Conservation (phyloP, 2,329 filamentous ascomycete genomes). For the Pseudopyrenochaeta lycopersici region DNA sequence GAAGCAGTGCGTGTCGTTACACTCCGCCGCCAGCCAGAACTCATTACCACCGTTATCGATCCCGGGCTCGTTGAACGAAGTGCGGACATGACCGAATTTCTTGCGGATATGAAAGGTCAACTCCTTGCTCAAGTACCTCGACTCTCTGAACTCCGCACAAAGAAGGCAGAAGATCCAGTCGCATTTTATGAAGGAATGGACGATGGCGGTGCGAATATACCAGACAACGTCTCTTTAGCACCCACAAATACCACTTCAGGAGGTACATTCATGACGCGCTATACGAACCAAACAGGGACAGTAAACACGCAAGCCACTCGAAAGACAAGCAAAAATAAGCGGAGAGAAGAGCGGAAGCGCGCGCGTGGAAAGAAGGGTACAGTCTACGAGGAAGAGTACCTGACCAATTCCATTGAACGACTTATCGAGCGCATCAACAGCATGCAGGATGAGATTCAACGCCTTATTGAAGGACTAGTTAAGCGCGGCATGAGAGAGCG, state of each 20-base stretch:
- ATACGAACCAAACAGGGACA: slow-evolving; percentile 81
- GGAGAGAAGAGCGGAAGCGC: slow-evolving; percentile 92
- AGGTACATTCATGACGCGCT: slow-evolving; percentile 87
- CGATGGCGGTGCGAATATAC: slow-evolving; percentile 68
- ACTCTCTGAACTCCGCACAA: slow-evolving; percentile 80
- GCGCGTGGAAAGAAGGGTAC: slow-evolving; percentile 95
- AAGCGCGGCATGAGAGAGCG: slow-evolving; percentile 87
- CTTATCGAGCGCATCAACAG: slow-evolving; percentile 83
- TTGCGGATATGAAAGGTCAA: slow-evolving; percentile 91
- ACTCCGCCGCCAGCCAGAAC: slow-evolving; percentile 65
- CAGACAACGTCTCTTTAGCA: slow-evolving; percentile 91
- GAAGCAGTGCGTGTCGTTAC: slow-evolving; percentile 84
- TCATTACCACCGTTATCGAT: slow-evolving; percentile 77
- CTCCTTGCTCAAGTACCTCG: slow-evolving; percentile 85
- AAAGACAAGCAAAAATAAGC: slow-evolving; percentile 85
- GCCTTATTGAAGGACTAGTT: slow-evolving; percentile 79
- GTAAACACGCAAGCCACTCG: slow-evolving; percentile 77
- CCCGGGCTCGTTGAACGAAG: slow-evolving; percentile 81
- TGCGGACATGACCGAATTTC: slow-evolving; percentile 83
- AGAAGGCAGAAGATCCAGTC: slow-evolving; percentile 84
- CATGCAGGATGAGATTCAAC: slow-evolving; percentile 74
- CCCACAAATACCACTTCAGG: slow-evolving; percentile 84
- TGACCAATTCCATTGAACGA: slow-evolving; percentile 85
- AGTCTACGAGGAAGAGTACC: slow-evolving; percentile 97
- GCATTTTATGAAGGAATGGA: slow-evolving; percentile 81